A percentile compares a stretch with the other conserved stretches of the same genome.
These are phyloP conservation scores for Clavispora carvajalis DNA, from an alignment of 805 yeast species.

Conservation along the genomic window DNA sequence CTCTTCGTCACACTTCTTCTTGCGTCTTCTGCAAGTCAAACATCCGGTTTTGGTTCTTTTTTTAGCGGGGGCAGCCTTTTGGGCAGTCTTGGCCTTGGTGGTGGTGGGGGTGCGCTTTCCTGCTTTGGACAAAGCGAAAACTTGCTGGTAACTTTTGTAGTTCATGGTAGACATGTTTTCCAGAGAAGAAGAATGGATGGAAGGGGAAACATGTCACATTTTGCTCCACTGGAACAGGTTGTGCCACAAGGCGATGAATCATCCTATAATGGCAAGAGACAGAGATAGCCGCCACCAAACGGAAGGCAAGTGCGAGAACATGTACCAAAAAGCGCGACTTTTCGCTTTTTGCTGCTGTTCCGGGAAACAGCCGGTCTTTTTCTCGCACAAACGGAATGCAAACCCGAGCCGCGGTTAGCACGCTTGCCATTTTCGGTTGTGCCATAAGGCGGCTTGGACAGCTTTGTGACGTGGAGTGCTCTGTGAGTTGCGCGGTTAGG, in stretches of 20 bases:
- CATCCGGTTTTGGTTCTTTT: slow-evolving; percentile 18
- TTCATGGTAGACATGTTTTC: slow-evolving; percentile 12
- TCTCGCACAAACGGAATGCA: neutral
- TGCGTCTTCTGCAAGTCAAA: slow-evolving; percentile 57
- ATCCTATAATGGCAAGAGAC: slow-evolving; percentile 9
- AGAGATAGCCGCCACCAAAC: slow-evolving; percentile 13
- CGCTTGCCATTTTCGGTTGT: slow-evolving; percentile 1
- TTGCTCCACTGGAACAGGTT: neutral
- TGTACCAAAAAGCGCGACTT: neutral
- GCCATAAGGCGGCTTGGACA: no score
- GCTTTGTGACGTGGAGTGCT: no score
- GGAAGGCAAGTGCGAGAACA: slow-evolving; percentile 9
- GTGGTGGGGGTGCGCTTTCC: slow-evolving; percentile 9
- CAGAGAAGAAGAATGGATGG: neutral
- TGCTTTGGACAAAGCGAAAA: slow-evolving; percentile 22
- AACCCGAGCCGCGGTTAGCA: slow-evolving; percentile 7
- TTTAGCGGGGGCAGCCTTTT: slow-evolving; percentile 11
- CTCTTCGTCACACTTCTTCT: slow-evolving; percentile 57
- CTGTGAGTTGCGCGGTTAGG: no score
- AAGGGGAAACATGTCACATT: neutral
- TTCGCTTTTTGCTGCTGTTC: slow-evolving; percentile 10
- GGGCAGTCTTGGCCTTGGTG: slow-evolving; percentile 11
- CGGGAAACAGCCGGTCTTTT: neutral
- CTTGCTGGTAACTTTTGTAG: slow-evolving; percentile 36
- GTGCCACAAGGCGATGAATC: slow-evolving; percentile 5